Conservation (phyloP, 306 rosid species). For the Lathyrus oleraceus region DNA sequence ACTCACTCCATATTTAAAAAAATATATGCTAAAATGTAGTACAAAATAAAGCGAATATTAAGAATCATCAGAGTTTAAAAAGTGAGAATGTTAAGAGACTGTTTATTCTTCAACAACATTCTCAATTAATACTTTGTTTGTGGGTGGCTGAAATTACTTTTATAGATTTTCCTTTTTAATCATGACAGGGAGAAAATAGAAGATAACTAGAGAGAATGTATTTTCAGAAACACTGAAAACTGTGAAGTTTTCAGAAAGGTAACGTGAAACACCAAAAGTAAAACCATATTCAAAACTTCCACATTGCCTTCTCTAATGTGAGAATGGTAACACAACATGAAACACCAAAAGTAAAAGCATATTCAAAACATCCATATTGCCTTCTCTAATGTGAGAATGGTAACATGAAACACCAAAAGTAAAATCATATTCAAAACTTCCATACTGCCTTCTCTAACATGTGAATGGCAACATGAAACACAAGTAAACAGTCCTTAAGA, state of each 20-base stretch:
- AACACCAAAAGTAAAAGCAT: neutral
- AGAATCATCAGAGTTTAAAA: neutral
- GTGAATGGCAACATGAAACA: too few species aligned
- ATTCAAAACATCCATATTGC: neutral
- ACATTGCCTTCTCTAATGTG: neutral
- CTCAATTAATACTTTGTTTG: too few species aligned
- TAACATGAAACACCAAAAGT: neutral
- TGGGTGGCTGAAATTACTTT: neutral
- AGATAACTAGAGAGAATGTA: neutral
- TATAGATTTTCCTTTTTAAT: neutral
- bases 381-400: neutral
- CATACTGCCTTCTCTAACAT: neutral
- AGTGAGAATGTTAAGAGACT: neutral
- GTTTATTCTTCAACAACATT: neutral
- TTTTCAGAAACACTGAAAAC: neutral
- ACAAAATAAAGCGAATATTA: neutral
- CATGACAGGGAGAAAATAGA: neutral
- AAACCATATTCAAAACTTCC: neutral
- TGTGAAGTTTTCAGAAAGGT: neutral
- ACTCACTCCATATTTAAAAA: neutral
- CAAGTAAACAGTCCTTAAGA: neutral
- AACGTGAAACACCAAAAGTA: neutral
- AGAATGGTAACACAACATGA: neutral
- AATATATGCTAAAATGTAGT: neutral
- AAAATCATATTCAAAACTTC: neutral